phyloP scores from a whole-genome alignment of 2,329 filamentous ascomycete species.

The Plectosphaerella plurivora region DNA sequence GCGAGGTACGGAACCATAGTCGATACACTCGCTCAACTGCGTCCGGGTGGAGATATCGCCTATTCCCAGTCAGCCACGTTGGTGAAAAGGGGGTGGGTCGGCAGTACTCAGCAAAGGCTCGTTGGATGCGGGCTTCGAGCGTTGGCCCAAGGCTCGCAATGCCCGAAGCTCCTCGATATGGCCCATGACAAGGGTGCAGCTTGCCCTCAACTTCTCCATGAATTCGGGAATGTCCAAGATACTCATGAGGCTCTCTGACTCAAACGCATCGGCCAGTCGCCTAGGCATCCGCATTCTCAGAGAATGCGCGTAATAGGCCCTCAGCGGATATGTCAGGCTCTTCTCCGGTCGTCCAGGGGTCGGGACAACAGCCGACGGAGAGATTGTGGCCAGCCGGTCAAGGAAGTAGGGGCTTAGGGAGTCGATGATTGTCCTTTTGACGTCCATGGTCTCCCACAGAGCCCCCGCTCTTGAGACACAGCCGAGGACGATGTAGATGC shows the following conservation, averaged over 20 bases:
- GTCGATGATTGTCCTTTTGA: conserved; percentile 56
- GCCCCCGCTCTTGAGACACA: conserved; percentile 40
- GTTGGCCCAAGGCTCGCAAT: conserved; percentile 35
- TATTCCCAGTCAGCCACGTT: conserved; percentile 18
- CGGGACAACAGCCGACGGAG: conserved; percentile 36
- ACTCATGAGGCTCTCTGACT: conserved; percentile 45
- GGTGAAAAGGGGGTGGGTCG: no score
- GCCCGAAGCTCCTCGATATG: conserved; percentile 46
- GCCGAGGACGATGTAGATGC: conserved; percentile 47
- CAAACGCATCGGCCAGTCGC: conserved; percentile 40
- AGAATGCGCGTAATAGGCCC: conserved; percentile 40
- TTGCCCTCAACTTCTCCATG: conserved; percentile 37
- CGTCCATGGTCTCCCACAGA: conserved; percentile 45
- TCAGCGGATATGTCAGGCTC: conserved; percentile 35
- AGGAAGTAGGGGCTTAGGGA: conserved; percentile 50
- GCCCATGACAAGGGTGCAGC: conserved; percentile 49
- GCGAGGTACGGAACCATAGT: conserved; percentile 48
- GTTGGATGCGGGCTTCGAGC: conserved; percentile 34
- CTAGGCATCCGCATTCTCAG: conserved; percentile 41
- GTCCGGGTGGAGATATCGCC: conserved; percentile 35
- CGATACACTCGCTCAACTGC: conserved; percentile 37
- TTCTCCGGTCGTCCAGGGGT: conserved; percentile 6
- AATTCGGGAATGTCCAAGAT: conserved; percentile 42
- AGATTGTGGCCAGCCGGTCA: conserved; percentile 48
- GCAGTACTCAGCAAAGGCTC: conserved; percentile 42